Conservation (phyloP, 73 alveolate genomes). For the Durusdinium trenchii region DNA sequence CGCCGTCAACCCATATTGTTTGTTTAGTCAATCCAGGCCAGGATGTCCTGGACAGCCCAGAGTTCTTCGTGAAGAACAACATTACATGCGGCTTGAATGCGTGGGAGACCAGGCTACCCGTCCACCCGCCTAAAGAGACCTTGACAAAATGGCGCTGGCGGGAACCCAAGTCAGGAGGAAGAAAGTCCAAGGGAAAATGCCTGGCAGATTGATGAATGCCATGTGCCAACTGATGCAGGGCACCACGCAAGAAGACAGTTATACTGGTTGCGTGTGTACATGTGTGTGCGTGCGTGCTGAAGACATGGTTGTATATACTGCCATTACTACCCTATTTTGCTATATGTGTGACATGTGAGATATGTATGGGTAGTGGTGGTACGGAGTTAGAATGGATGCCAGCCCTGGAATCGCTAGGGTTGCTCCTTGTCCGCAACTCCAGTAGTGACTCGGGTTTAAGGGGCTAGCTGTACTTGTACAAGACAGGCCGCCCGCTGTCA, state of each 20-base stretch:
- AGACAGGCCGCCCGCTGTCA: too few relatives aligned
- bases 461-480: too few relatives aligned
- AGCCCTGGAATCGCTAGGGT: background rate
- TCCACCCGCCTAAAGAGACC: too few relatives aligned
- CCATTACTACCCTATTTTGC: background rate
- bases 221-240: too few relatives aligned
- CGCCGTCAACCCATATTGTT: too few relatives aligned
- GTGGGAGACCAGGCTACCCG: background rate
- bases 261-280: background rate
- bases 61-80: constrained; percentile 77
- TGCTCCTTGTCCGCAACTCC: background rate
- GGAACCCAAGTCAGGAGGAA: too few relatives aligned
- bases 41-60: constrained; percentile 69
- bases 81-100: constrained; percentile 55
- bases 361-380: too few relatives aligned
- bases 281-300: background rate
- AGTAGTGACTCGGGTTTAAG: too few relatives aligned
- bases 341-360: background rate
- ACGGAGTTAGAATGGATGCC: too few relatives aligned
- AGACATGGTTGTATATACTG: background rate
- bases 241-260: background rate
- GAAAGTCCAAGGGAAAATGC: too few relatives aligned
- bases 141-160: too few relatives aligned
- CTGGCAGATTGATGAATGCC: too few relatives aligned
- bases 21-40: constrained; percentile 62